Evolutionary conservation across 768 basidiomycete genomes (phyloP).

Genomic region (Russula ochroleuca): DNA sequence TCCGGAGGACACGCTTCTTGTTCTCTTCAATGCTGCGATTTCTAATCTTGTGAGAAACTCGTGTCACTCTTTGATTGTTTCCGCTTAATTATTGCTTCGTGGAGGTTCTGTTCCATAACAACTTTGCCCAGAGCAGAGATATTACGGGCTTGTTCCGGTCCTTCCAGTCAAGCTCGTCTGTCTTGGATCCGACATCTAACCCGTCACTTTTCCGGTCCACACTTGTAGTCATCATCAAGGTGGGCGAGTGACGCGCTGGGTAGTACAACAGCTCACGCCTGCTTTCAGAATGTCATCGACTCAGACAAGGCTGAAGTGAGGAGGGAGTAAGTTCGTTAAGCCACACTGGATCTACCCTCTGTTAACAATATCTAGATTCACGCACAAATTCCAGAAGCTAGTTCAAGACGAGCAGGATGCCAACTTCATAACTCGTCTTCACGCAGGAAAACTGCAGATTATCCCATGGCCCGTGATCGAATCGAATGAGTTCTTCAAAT

Average conservation of each 20-base stretch:
- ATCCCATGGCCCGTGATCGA: conserved; percentile 67
- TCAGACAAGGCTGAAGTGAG: conserved; percentile 56
- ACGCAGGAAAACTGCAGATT: conserved; percentile 51
- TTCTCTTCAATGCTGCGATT: conserved; percentile 61
- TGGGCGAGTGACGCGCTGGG: conserved; percentile 19
- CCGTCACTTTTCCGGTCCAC: conserved; percentile 57
- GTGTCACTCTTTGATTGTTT: background rate
- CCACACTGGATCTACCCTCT: background rate
- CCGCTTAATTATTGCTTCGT: background rate
- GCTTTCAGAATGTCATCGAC: conserved; percentile 55
- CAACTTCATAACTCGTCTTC: conserved; percentile 60
- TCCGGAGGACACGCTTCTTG: conserved; percentile 60
- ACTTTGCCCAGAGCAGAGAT: conserved; percentile 58
- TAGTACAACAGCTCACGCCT: background rate
- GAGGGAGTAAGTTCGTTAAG: conserved; percentile 43
- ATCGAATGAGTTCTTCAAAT: conserved; percentile 53
- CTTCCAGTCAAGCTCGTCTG: conserved; percentile 53
- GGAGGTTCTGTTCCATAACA: conserved; percentile 61
- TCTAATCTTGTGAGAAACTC: conserved; percentile 48
- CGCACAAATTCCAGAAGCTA: conserved; percentile 55
- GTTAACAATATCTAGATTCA: conserved; percentile 40
- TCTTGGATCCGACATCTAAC: conserved; percentile 57
- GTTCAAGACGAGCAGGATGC: conserved; percentile 58
- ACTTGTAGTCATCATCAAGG: conserved; percentile 62
- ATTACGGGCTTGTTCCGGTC: conserved; percentile 59